phyloP scores from a whole-genome alignment of 176 grass and related monocot genomes.

The Phyllostachys edulis region DNA sequence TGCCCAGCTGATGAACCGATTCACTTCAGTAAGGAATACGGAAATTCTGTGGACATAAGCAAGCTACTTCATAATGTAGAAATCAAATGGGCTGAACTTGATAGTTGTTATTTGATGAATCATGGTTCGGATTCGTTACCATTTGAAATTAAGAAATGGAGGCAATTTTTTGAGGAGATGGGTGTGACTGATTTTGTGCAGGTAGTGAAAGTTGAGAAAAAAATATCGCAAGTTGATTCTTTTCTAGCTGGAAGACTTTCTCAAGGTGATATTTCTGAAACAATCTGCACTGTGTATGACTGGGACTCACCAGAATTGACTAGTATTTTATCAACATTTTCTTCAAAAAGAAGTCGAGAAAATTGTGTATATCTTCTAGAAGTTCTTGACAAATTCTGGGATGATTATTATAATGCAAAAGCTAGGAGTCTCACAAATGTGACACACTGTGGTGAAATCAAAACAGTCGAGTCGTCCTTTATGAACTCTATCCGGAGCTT shows the following conservation, averaged over 20 bases:
- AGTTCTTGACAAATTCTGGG: constrained; percentile 88
- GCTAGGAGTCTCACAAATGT: constrained; percentile 20
- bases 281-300: constrained; percentile 53
- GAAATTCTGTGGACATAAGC: constrained; percentile 57
- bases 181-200: constrained; percentile 92
- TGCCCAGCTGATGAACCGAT: constrained; percentile 60
- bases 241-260: constrained; percentile 15
- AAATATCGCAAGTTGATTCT: constrained; percentile 29
- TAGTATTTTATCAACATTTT: constrained; percentile 72
- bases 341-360: constrained; percentile 55
- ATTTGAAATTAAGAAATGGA: constrained; percentile 56
- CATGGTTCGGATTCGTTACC: constrained; percentile 43
- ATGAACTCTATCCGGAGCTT: constrained; percentile 68
- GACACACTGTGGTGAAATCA: constrained; percentile 40
- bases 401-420: constrained; percentile 77
- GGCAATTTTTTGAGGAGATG: constrained; percentile 77
- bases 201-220: constrained; percentile 58
- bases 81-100: constrained; percentile 73
- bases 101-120: constrained; percentile 75
- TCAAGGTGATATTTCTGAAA: constrained; percentile 31
- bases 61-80: constrained; percentile 60
- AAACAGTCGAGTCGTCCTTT: constrained; percentile 59
- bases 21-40: constrained; percentile 91
- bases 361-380: constrained; percentile 84
- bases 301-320: constrained; percentile 87